Evolutionary conservation across 371 early-diverging fungal species (phyloP), one percentile per base, ranked within the genome.

Genomic region (Dichotomocladium elegans): DNA sequence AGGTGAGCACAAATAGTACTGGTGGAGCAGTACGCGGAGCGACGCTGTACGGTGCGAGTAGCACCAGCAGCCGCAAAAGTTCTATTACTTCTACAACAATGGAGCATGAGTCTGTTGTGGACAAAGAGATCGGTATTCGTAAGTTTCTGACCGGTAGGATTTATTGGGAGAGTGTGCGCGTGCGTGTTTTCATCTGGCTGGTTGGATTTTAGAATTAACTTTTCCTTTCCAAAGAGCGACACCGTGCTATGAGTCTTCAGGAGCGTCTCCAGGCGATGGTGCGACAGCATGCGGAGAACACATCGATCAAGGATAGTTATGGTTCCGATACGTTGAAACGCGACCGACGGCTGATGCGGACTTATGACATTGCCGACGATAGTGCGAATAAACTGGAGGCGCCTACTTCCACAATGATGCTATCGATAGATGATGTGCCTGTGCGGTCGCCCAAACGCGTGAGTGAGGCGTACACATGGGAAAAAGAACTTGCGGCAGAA

Each of bases 211-310:
- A 28, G 11, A 14, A 21, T 28, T 44, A 8, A 26, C 29, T 12
- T 26, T 26, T 44, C 14, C 3, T 28, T 26, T 6, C 24, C 14
- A 4, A 34, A 41, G 57, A 60, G 41, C 60, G 57, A 9, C 55
- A 60, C 43, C 57, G 57, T 19, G 51, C 57, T 28, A 42, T 62
- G 46, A 67, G 67, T 44, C 57, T 67, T 10, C 67, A 67, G 24
- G 67, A 67, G 21, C 56, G 57, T 37, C 55, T 67, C 5, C 67
- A 67, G 45, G 63, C 60, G 25, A 60, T 67, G 59, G 67, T 67
- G n/a, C 63, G 60, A 31, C 60, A 62, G 25, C 63, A 67, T 35
- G 41, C 47, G 12, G 49, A 48, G 31, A 33, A 48, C 22, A 24
- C 49, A 25, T 25, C 49, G 17, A 56, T 62, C 19, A 34, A 60